A percentile compares a stretch with the other conserved stretches of the same genome.
These are phyloP conservation scores for Periconia digitata DNA, from an alignment of 2,329 filamentous ascomycete species.

Conservation along the genomic window DNA sequence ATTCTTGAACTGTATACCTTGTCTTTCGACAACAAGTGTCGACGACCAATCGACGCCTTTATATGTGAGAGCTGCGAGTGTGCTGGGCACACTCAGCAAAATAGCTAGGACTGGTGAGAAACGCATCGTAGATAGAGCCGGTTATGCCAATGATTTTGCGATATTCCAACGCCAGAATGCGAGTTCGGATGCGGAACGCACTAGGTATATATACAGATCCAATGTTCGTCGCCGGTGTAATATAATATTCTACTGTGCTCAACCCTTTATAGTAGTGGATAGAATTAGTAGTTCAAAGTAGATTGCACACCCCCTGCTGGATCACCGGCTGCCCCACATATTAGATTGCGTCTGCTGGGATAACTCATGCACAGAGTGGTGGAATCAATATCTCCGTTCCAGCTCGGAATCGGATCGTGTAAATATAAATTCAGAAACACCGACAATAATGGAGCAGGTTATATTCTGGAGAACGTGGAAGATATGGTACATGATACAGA, in stretches of 20 bases:
- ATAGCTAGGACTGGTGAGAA: background rate
- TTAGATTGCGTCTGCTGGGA: background rate
- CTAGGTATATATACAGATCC: background rate
- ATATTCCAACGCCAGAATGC: too few relatives aligned
- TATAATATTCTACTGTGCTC: background rate
- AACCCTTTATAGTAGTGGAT: background rate
- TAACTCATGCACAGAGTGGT: background rate
- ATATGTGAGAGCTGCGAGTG: slow-evolving; percentile 57
- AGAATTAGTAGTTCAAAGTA: too few relatives aligned
- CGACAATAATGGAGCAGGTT: too few relatives aligned
- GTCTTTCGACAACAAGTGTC: slow-evolving; percentile 62
- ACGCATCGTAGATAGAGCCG: background rate
- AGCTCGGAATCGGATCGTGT: background rate
- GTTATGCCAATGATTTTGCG: background rate
- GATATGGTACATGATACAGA: too few relatives aligned
- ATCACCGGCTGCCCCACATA: background rate
- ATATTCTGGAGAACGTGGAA: too few relatives aligned
- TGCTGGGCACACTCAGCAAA: slow-evolving; percentile 3
- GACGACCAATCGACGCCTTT: slow-evolving; percentile 74
- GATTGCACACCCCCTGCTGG: background rate
- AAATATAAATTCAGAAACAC: too few relatives aligned
- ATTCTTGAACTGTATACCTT: slow-evolving; percentile 64
- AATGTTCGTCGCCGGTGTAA: background rate
- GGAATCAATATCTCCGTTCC: background rate
- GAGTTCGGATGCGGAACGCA: too few relatives aligned